Conservation (phyloP, 805 yeast genomes). For the Candida ulmi region DNA sequence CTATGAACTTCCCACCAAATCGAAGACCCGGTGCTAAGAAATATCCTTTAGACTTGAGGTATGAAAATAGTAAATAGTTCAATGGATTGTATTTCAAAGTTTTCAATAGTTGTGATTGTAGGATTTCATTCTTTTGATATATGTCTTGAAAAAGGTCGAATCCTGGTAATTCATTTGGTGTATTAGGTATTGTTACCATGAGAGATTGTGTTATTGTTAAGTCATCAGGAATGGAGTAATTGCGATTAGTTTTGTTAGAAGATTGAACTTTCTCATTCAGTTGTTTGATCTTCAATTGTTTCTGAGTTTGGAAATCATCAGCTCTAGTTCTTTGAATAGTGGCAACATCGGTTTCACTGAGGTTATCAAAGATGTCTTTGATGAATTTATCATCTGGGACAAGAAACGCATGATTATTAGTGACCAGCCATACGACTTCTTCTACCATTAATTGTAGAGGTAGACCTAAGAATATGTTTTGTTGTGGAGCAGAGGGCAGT, state of each 20-base stretch:
- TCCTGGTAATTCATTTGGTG: slow-evolving; percentile 12
- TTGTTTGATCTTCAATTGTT: slow-evolving; percentile 5
- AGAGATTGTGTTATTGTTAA: slow-evolving; percentile 10
- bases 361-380: slow-evolving; percentile 7
- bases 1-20: slow-evolving; percentile 85
- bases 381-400: slow-evolving; percentile 37
- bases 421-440: slow-evolving; percentile 65
- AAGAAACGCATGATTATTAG: slow-evolving; percentile 32
- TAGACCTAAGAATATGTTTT: slow-evolving; percentile 77
- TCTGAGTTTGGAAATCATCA: slow-evolving; percentile 3
- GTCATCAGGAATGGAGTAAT: slow-evolving; percentile 5
- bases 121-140: slow-evolving; percentile 7
- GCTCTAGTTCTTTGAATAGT: slow-evolving; percentile 6
- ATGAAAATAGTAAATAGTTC: slow-evolving; percentile 9
- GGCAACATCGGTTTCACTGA: slow-evolving; percentile 11
- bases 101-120: slow-evolving; percentile 7
- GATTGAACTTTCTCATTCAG: background rate
- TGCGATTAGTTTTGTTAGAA: slow-evolving; percentile 1
- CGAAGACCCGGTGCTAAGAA: slow-evolving; percentile 78
- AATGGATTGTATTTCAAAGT: slow-evolving; percentile 3
- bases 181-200: slow-evolving; percentile 13
- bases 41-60: slow-evolving; percentile 33
- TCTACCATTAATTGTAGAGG: slow-evolving; percentile 73
- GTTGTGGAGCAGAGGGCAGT: slow-evolving; percentile 87
- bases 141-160: slow-evolving; percentile 10